phyloP scores from a whole-genome alignment of 2,329 filamentous ascomycete species.

The Pyricularia grisea region DNA sequence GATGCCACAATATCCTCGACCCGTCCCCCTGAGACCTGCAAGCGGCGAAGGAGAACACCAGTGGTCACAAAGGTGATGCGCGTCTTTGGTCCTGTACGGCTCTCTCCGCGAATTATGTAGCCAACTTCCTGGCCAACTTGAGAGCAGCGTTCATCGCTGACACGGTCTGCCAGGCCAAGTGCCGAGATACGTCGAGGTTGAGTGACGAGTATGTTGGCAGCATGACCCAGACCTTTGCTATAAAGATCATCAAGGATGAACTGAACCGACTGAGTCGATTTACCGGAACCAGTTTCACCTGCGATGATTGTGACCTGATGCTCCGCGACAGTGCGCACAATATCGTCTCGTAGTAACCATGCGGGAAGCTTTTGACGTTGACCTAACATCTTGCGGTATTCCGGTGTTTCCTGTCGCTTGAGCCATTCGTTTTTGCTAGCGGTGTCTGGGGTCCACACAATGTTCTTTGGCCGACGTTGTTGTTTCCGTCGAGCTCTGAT shows the following conservation, averaged over 20 bases:
- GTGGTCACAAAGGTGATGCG: slow-evolving; percentile 95
- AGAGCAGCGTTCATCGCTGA: slow-evolving; percentile 80
- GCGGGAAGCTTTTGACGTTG: slow-evolving; percentile 71
- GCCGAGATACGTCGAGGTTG: slow-evolving; percentile 93
- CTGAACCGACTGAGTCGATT: slow-evolving; percentile 93
- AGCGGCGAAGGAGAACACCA: slow-evolving; percentile 76
- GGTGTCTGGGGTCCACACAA: slow-evolving; percentile 53
- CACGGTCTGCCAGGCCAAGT: slow-evolving; percentile 84
- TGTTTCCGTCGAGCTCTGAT: slow-evolving; percentile 8
- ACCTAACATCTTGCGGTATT: slow-evolving; percentile 65
- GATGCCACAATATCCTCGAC: slow-evolving; percentile 73
- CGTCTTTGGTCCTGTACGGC: slow-evolving; percentile 61
- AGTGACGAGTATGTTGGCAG: slow-evolving; percentile 87
- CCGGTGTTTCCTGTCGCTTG: slow-evolving; percentile 51
- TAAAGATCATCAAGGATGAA: slow-evolving; percentile 93
- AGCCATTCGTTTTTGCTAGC: slow-evolving; percentile 61
- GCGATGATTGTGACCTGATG: slow-evolving; percentile 94
- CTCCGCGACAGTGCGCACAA: slow-evolving; percentile 64
- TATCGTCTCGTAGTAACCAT: slow-evolving; percentile 71
- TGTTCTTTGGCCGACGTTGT: slow-evolving; percentile 42
- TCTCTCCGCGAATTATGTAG: slow-evolving; percentile 86
- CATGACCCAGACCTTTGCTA: slow-evolving; percentile 59
- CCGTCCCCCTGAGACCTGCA: slow-evolving; percentile 82
- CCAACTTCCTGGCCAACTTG: slow-evolving; percentile 81
- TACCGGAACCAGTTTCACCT: slow-evolving; percentile 93